Evolutionary conservation across 176 grass and related monocot species (phyloP), one percentile per base, ranked within the genome.

Genomic region (Oryza glaberrima): DNA sequence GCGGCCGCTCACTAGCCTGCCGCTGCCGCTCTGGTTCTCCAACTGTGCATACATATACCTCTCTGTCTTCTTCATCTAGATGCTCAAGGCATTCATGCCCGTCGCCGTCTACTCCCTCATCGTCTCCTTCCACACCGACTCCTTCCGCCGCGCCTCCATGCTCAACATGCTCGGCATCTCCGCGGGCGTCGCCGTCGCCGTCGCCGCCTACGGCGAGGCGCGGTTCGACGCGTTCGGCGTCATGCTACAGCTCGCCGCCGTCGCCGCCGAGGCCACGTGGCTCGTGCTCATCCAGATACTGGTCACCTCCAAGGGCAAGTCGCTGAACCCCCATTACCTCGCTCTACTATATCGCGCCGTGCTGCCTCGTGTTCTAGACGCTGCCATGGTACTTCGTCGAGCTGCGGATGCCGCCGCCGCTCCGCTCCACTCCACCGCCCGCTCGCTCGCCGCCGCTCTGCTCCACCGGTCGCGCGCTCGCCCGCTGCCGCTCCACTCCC

Each of bases 71-170:
- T 98, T 98, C 88, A 98, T 98, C 87, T 93, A 95, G 87, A 98
- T 98, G 96, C 93, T 98, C 85, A 98, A 98, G 91, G 96, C 96
- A 22, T 91, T 98, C 77, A 98, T 98, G 96, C 96, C 96, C 3
- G 93, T 98, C 25, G 96, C 93, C 47, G 93, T 98, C 6, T 98
- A 98, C 89, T 98, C 93, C 46, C 36, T 6, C 36, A 3, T 3
- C 36, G 36, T 36, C 36, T 3, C 36, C 4, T 38, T 38, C 36
- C 36, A 3, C 36, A 38, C 36, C 36, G 36, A 38, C 36, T 38
- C 36, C 36, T 38, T 38, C 36, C 36, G 36, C 36, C 36, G 5
- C 36, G 36, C 5, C 36, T 38, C 36, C 36, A 38, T 38, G 90
- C 85, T 93, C 86, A 97, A 97, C 92, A 97, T 97, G 94, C 88